Percentiles rank a stretch among this genome's conserved stretches.
These are phyloP conservation scores for Vitis amurensis DNA, from an alignment of 164 flowering plant genomes.

Conservation along the genomic window DNA sequence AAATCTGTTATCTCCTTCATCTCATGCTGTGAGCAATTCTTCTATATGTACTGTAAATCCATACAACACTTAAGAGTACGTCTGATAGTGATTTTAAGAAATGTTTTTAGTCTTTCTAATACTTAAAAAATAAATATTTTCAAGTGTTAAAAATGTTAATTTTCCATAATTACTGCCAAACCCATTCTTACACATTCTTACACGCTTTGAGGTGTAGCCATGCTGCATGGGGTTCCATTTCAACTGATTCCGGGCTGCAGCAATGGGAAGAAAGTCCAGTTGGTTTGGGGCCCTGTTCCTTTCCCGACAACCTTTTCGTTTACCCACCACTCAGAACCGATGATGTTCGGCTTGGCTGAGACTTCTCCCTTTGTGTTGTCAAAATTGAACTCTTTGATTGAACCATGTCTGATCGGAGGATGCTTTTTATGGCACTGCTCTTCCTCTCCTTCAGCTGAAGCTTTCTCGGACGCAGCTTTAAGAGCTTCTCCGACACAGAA, in stretches of 20 bases:
- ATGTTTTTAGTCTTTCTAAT: too few species aligned
- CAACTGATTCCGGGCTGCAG: slow-evolving; percentile 77
- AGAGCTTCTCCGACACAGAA: slow-evolving; percentile 17
- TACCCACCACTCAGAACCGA: slow-evolving; percentile 75
- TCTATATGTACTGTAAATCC: too few species aligned
- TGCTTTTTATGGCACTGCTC: slow-evolving; percentile 37
- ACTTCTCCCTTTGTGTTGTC: slow-evolving; percentile 57
- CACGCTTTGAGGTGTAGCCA: not conserved
- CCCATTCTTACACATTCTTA: too few species aligned
- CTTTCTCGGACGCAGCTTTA: slow-evolving; percentile 17
- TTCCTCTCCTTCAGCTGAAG: slow-evolving; percentile 27
- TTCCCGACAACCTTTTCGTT: slow-evolving; percentile 53
- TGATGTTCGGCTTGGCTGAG: slow-evolving; percentile 25
- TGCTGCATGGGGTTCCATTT: slow-evolving; percentile 4
- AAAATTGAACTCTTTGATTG: slow-evolving; percentile 81
- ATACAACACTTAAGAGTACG: too few species aligned
- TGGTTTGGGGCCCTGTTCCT: slow-evolving; percentile 40
- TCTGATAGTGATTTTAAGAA: not conserved
- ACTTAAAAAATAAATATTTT: too few species aligned
- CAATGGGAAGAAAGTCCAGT: slow-evolving; percentile 82
- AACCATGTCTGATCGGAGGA: slow-evolving; percentile 54
- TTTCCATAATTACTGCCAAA: too few species aligned
- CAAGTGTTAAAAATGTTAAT: too few species aligned
- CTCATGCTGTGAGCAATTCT: too few species aligned
- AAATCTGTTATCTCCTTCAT: not conserved